These are phyloP conservation scores for Escovopsis sp. DNA, from an alignment of 2,329 filamentous ascomycete species.

Conservation along the genomic window DNA sequence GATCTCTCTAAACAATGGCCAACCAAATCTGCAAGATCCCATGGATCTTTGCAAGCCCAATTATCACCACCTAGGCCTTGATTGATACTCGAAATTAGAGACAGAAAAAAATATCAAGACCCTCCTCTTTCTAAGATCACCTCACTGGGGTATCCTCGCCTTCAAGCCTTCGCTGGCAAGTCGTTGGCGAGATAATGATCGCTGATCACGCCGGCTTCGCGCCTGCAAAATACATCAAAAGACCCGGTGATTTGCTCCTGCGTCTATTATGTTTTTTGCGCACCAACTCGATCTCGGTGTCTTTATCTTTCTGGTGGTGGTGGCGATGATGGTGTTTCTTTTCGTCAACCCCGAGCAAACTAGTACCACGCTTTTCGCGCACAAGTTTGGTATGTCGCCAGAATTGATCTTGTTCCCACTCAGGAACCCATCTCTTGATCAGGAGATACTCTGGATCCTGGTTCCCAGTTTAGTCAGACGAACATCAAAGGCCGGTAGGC, in stretches of 20 bases:
- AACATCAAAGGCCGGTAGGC: neutral
- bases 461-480: conserved; percentile 16
- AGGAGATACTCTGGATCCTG: conserved; percentile 56
- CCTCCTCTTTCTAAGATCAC: no score
- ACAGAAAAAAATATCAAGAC: no score
- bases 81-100: no score
- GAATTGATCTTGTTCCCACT: conserved; percentile 55
- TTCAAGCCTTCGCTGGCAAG: no score
- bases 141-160: no score
- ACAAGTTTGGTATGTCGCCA: conserved; percentile 56
- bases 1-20: neutral
- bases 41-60: no score
- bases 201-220: conserved; percentile 25
- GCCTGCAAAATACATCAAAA: conserved; percentile 44
- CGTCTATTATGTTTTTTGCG: conserved; percentile 40
- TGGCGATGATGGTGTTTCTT: conserved; percentile 25
- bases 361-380: conserved; percentile 40
- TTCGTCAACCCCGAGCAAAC: conserved; percentile 34
- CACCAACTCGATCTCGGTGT: conserved; percentile 39
- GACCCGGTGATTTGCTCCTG: conserved; percentile 40
- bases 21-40: no score
- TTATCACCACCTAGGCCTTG: no score
- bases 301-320: conserved; percentile 6
- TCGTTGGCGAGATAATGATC: neutral
- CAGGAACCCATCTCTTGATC: conserved; percentile 59